phyloP scores from a whole-genome alignment of 2,329 filamentous ascomycete species.

The Metarhizium rileyi region DNA sequence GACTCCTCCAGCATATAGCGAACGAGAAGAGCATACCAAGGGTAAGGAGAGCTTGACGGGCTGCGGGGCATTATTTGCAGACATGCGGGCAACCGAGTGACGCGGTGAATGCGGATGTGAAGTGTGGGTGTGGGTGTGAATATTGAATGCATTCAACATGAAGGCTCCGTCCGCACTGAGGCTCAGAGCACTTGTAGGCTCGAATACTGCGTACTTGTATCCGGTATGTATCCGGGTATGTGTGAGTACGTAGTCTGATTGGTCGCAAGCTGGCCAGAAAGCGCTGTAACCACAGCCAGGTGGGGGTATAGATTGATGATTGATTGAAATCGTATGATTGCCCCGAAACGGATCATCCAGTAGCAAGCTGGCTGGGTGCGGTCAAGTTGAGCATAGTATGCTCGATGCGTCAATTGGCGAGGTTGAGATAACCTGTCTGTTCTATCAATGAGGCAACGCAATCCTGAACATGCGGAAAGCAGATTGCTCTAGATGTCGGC shows the following conservation, averaged over 20 bases:
- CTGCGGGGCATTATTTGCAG: constrained; percentile 44
- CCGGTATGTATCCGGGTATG: too few species aligned
- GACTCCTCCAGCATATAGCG: background rate
- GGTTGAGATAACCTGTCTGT: too few species aligned
- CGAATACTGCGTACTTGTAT: too few species aligned
- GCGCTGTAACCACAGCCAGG: too few species aligned
- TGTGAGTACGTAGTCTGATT: background rate
- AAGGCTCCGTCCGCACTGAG: background rate
- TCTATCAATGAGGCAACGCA: too few species aligned
- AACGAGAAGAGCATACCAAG: constrained; percentile 18
- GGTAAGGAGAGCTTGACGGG: constrained; percentile 77
- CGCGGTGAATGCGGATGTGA: background rate
- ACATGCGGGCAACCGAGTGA: constrained; percentile 30
- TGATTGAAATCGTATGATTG: too few species aligned
- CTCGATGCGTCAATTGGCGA: too few species aligned
- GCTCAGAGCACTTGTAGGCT: background rate
- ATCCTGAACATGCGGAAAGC: too few species aligned
- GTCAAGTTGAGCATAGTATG: too few species aligned
- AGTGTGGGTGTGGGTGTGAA: background rate
- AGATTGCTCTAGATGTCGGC: background rate
- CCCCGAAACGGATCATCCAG: too few species aligned
- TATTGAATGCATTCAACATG: background rate
- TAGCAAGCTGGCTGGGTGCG: too few species aligned
- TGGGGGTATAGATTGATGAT: too few species aligned
- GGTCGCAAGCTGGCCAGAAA: background rate